A percentile compares a stretch with the other conserved stretches of the same genome.
Conservation (phyloP, 305 asterid species). For the Solanum chacoense region DNA sequence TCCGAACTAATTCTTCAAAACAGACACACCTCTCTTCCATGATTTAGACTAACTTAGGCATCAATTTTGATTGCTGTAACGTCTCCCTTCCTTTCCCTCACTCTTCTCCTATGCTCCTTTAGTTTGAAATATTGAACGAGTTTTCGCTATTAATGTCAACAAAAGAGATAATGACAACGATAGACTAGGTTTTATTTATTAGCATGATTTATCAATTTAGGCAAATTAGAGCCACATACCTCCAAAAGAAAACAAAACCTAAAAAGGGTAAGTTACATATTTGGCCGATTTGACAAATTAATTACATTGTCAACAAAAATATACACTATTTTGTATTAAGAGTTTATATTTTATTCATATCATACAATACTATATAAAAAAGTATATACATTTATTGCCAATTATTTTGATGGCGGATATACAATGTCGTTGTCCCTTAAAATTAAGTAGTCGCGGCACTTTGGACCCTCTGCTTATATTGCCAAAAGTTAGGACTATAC, state of each 20-base stretch:
- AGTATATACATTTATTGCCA: neutral
- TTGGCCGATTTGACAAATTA: no score
- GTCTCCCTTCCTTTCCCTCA: neutral
- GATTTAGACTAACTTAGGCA: neutral
- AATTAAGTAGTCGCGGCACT: neutral
- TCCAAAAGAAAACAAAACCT: neutral
- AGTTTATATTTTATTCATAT: no score
- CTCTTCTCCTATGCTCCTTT: neutral
- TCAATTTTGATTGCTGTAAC: neutral
- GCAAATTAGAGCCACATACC: neutral
- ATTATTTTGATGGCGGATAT: neutral
- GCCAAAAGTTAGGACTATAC: neutral
- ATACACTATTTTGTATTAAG: neutral
- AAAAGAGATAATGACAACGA: neutral
- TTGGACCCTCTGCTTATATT: neutral
- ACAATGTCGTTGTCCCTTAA: neutral
- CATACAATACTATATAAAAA: neutral
- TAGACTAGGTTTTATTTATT: neutral
- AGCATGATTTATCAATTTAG: neutral
- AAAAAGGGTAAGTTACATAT: neutral
- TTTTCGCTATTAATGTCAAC: neutral
- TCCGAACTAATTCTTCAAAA: neutral
- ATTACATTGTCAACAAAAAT: neutral
- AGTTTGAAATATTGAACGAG: neutral
- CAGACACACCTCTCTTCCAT: neutral